These are phyloP conservation scores for Porphyridium purpureum DNA, from an alignment of 23 red algal species.

Conservation along the genomic window DNA sequence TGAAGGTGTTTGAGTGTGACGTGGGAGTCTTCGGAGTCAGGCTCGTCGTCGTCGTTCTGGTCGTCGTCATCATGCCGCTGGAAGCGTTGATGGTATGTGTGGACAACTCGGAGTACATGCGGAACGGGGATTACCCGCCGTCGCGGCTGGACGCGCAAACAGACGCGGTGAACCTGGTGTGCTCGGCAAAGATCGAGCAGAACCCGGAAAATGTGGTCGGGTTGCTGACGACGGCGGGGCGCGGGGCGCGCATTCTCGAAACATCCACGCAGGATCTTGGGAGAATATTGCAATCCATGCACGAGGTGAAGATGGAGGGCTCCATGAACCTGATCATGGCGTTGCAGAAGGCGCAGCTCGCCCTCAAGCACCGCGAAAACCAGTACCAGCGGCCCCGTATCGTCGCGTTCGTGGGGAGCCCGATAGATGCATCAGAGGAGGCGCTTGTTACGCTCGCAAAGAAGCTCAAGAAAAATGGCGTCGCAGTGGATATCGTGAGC, in stretches of 20 bases:
- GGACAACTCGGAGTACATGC: conserved; percentile 97
- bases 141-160: conserved; percentile 75
- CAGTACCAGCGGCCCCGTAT: conserved; percentile 75
- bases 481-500: conserved; percentile 78
- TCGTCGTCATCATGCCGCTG: conserved; percentile 47
- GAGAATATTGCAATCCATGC: conserved; percentile 59
- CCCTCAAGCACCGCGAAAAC: conserved; percentile 97
- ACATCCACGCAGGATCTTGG: conserved; percentile 85
- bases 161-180: conserved; percentile 83
- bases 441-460: conserved; percentile 49
- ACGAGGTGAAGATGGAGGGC: conserved; percentile 26
- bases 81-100: conserved; percentile 97
- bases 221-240: conserved; percentile 67
- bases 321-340: too few species aligned
- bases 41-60: too few species aligned
- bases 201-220: conserved; percentile 90
- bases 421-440: conserved; percentile 20
- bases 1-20: too few species aligned
- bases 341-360: conserved; percentile 93
- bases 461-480: conserved; percentile 84
- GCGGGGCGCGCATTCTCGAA: conserved; percentile 37
- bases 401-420: conserved; percentile 68
- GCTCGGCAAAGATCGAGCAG: conserved; percentile 54
- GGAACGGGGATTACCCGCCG: conserved; percentile 92
- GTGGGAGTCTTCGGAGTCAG: too few species aligned